Evolutionary conservation across 2,329 filamentous ascomycete genomes (phyloP).

Genomic region (Xylariales sp.): DNA sequence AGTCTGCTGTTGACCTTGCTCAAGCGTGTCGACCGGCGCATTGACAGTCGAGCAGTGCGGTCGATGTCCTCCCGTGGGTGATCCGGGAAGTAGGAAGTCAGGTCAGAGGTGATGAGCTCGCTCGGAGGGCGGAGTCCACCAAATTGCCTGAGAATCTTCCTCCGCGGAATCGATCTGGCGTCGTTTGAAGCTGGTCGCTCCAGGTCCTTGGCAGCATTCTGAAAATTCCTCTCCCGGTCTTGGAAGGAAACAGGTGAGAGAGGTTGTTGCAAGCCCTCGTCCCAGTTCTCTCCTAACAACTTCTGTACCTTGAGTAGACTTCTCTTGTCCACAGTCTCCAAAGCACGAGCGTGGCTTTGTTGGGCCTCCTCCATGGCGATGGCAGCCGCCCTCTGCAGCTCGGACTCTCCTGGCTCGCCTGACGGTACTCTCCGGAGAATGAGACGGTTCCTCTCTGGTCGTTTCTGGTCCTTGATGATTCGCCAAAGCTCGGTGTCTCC

Average conservation of each 20-base stretch:
- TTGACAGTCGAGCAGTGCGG: slow-evolving; percentile 86
- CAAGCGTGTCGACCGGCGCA: slow-evolving; percentile 82
- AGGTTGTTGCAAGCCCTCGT: slow-evolving; percentile 74
- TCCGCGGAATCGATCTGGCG: slow-evolving; percentile 34
- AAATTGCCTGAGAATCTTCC: slow-evolving; percentile 68
- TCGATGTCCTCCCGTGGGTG: slow-evolving; percentile 93
- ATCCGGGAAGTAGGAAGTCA: slow-evolving; percentile 96
- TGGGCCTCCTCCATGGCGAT: slow-evolving; percentile 86
- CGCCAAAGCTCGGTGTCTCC: slow-evolving; percentile 85
- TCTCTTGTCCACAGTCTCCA: slow-evolving; percentile 64
- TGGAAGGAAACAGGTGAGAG: slow-evolving; percentile 74
- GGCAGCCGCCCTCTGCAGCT: slow-evolving; percentile 79
- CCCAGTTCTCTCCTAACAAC: slow-evolving; percentile 81
- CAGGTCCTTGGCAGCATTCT: slow-evolving; percentile 53
- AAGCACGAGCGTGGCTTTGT: slow-evolving; percentile 61
- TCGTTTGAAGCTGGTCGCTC: slow-evolving; percentile 51
- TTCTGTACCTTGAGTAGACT: slow-evolving; percentile 87
- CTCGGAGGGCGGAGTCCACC: slow-evolving; percentile 90
- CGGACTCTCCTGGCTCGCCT: slow-evolving; percentile 81
- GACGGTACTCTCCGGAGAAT: slow-evolving; percentile 91
- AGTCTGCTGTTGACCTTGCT: slow-evolving; percentile 91
- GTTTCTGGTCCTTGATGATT: slow-evolving; percentile 80
- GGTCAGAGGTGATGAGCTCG: slow-evolving; percentile 93
- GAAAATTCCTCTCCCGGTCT: slow-evolving; percentile 64
- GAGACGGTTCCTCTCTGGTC: slow-evolving; percentile 82